These are phyloP conservation scores for Schizopora paradoxa DNA, from an alignment of 1,284 basidiomycete species.

Conservation along the genomic window DNA sequence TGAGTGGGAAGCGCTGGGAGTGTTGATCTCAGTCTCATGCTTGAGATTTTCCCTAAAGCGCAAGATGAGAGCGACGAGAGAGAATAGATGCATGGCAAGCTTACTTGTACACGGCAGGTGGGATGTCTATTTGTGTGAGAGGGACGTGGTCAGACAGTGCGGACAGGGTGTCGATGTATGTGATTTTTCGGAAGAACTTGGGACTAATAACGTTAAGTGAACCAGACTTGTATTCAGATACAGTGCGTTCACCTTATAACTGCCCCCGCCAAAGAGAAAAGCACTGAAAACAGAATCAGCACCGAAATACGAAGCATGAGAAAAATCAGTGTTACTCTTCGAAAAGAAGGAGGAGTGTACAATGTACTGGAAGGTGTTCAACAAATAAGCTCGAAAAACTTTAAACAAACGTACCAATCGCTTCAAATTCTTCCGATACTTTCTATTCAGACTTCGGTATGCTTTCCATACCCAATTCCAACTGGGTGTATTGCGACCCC, in stretches of 20 bases:
- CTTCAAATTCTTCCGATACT: conserved; percentile 86
- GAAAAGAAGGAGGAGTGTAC: conserved; percentile 85
- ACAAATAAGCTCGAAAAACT: background rate
- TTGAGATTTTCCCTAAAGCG: conserved; percentile 62
- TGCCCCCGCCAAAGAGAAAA: conserved; percentile 79
- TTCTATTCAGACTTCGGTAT: conserved; percentile 72
- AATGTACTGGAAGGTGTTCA: conserved; percentile 50
- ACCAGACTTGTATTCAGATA: conserved; percentile 2
- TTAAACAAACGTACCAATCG: conserved; percentile 47
- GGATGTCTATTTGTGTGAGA: conserved; percentile 79
- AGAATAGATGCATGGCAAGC: conserved; percentile 22
- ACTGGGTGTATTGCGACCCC: conserved; percentile 65
- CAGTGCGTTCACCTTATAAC: conserved; percentile 58
- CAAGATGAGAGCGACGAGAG: conserved; percentile 7
- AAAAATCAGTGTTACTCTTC: conserved; percentile 62
- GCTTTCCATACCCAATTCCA: conserved; percentile 93
- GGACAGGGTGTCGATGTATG: conserved; percentile 69
- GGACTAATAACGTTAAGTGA: conserved; percentile 51
- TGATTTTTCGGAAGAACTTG: conserved; percentile 82
- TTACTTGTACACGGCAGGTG: conserved; percentile 74
- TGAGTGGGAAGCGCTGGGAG: conserved; percentile 55
- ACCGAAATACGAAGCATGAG: conserved; percentile 3
- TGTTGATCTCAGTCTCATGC: conserved; percentile 58
- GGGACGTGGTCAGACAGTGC: conserved; percentile 72
- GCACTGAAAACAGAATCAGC: conserved; percentile 44